Evolutionary conservation across 352 stramenopile species (phyloP).

Genomic region (Globisporangium cylindrosporum): DNA sequence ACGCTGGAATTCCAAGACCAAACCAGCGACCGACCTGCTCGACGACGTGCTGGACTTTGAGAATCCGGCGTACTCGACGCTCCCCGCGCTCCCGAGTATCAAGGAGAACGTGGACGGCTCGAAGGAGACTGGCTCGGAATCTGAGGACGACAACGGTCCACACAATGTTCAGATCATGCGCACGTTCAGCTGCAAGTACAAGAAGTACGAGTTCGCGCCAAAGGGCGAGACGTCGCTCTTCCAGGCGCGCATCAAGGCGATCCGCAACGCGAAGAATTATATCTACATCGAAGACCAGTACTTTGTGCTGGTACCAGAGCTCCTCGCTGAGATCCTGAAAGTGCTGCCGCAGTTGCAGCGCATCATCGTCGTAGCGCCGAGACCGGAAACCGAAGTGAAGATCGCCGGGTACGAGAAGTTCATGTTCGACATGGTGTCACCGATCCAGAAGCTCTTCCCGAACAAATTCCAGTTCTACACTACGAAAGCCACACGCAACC

Average conservation of each 20-base stretch:
- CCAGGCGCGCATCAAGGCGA: conserved; percentile 45
- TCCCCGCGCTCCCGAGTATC: conserved; percentile 17
- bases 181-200: conserved; percentile 56
- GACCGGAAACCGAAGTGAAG: conserved; percentile 24
- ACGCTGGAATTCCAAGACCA: conserved; percentile 48
- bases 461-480: conserved; percentile 55
- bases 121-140: not conserved
- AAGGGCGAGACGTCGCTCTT: conserved; percentile 48
- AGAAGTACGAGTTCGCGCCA: conserved; percentile 53
- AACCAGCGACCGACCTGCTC: conserved; percentile 21
- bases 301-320: conserved; percentile 45
- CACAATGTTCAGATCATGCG: conserved; percentile 54
- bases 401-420: conserved; percentile 52
- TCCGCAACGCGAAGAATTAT: conserved; percentile 53
- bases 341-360: conserved; percentile 41
- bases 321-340: conserved; percentile 41
- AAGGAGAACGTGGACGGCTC: conserved; percentile 20
- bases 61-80: conserved; percentile 28
- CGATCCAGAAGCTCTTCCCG: conserved; percentile 34
- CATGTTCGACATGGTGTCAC: conserved; percentile 52
- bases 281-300: conserved; percentile 76
- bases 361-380: conserved; percentile 45
- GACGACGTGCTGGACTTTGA: conserved; percentile 44
- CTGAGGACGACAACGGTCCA: conserved; percentile 16
- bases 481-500: conserved; percentile 27